Base-by-base conservation (phyloP, 2,329 filamentous ascomycete species). In the Fusarium secorum region DNA sequence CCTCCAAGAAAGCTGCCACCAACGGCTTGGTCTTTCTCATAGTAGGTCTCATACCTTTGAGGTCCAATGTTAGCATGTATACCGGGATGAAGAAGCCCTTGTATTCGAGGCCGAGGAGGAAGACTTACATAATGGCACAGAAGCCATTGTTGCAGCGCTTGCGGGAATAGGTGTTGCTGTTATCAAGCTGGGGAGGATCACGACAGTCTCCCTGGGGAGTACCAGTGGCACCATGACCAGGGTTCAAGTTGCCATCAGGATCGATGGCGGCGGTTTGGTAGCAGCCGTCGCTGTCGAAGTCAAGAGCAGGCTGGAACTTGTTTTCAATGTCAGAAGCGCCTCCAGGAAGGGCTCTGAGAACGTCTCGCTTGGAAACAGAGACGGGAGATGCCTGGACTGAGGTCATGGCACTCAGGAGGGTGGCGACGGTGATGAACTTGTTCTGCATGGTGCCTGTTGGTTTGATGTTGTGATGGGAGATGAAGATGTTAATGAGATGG, bases 191-290 rank as follows among this genome's bases (percentile, higher is more conserved):
- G 15, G 45, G 71, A 14, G 70, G 61, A n/a, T 78, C 74, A 28
- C 78, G 78, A 42, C 78, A 80, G 17, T 76, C 69, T 30, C 72
- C 76, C 60, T 77, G 48, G 11, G 76, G 76, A 7, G 74, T 78
- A 26, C 75, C 75, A 7, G 76, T 78, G 8, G 77, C 71, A 26
- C 26, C 73, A 1, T 74, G 71, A 4, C 77, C 77, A 0, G 71
- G 72, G 56, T 78, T 78, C 24, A 69, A 75, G 36, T 77, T 77
- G 30, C 83, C 82, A 13, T 76, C 60, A 1, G 74, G 75, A 63
- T 78, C 78, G 39, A 85, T 81, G 42, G 83, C 84, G n/a, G 84
- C 82, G 3, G 83, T 83, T 68, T 85, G 83, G 74, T 85, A 84
- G 71, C 81, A 83, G 13, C 81, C 78, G 46, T 83, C 81, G 2